Conservation (phyloP, 768 basidiomycete species). For the Dentipellis sp. region DNA sequence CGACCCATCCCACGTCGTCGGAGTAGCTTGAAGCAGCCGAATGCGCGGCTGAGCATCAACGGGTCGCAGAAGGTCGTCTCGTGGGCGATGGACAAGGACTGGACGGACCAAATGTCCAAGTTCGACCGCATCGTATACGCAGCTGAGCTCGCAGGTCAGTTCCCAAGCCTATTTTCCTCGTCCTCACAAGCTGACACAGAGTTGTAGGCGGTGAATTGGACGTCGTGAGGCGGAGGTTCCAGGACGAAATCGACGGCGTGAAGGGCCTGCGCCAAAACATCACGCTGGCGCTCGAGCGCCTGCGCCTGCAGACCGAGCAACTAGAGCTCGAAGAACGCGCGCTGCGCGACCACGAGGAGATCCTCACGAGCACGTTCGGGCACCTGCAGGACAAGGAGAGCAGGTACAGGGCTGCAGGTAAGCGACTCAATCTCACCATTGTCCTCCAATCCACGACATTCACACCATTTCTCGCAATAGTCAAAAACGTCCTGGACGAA, state of each 20-base stretch:
- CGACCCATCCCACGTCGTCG: conserved; percentile 36
- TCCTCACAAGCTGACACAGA: not conserved
- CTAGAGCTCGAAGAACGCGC: conserved; percentile 32
- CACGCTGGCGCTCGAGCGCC: conserved; percentile 27
- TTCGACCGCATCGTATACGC: conserved; percentile 31
- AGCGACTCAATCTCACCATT: not conserved
- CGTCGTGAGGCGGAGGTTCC: conserved; percentile 43
- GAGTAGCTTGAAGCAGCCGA: conserved; percentile 52
- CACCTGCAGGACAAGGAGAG: conserved; percentile 31
- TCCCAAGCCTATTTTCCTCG: not conserved
- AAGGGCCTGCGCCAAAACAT: conserved; percentile 49
- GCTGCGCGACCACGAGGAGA: conserved; percentile 32
- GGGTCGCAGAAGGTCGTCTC: conserved; percentile 60
- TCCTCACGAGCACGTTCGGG: conserved; percentile 28
- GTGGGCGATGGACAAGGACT: conserved; percentile 64
- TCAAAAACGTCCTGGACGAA: conserved; percentile 33
- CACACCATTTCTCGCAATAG: conserved; percentile 16
- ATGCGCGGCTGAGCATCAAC: conserved; percentile 30
- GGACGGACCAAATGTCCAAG: conserved; percentile 46
- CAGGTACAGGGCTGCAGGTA: conserved; percentile 33
- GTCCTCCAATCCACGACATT: not conserved
- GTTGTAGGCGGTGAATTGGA: conserved; percentile 50
- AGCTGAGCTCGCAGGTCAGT: conserved; percentile 31
- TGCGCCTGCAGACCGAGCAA: conserved; percentile 30
- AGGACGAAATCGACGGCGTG: conserved; percentile 54